These are phyloP conservation scores for Cotoneaster glaucophyllus DNA, from an alignment of 306 rosid genomes.

Conservation along the genomic window DNA sequence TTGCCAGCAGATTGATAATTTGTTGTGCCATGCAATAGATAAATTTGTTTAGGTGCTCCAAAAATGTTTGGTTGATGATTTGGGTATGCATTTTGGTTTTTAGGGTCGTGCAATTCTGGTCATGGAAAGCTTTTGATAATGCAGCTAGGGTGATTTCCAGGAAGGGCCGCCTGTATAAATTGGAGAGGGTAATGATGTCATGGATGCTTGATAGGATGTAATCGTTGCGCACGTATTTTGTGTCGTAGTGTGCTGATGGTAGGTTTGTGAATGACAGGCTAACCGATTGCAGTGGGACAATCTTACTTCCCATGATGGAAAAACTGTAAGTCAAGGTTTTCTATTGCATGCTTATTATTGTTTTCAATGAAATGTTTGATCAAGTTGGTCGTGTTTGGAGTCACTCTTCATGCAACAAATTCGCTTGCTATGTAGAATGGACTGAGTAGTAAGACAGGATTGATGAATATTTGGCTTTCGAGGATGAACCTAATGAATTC, in stretches of 20 bases:
- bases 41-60: background rate
- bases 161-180: constrained; percentile 43
- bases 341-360: background rate
- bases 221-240: background rate
- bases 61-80: background rate
- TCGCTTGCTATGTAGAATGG: background rate
- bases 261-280: constrained; percentile 36
- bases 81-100: background rate
- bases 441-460: background rate
- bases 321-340: constrained; percentile 55
- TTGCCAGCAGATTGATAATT: background rate
- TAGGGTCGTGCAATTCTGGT: constrained; percentile 74
- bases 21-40: background rate
- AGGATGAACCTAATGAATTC: background rate
- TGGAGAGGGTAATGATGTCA: constrained; percentile 62
- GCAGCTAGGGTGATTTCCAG: constrained; percentile 27
- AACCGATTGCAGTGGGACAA: constrained; percentile 57
- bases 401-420: background rate
- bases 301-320: constrained; percentile 53
- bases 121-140: constrained; percentile 20
- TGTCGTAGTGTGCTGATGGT: background rate
- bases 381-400: background rate
- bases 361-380: background rate
- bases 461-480: background rate
- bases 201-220: constrained; percentile 1